phyloP scores from a whole-genome alignment of 441 rosid species.

The Gossypium laxum region DNA sequence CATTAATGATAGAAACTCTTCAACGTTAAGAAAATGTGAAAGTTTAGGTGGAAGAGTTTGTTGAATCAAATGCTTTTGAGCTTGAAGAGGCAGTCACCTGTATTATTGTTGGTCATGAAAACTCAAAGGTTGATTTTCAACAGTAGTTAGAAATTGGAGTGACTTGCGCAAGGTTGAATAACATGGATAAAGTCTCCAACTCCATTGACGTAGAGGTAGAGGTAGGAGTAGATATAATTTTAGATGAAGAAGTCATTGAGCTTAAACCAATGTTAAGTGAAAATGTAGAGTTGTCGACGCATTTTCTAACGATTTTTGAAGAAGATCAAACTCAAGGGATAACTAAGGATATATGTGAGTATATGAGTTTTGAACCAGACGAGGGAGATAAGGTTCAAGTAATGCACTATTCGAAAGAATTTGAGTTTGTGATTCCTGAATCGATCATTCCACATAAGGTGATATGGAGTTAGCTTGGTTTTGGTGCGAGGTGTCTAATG shows the following conservation, averaged over 20 bases:
- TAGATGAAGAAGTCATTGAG: not conserved
- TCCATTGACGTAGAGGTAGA: not conserved
- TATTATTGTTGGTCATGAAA: not conserved
- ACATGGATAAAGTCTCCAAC: not conserved
- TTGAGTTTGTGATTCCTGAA: too few species aligned
- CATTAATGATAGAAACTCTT: not conserved
- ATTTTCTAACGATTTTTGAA: not conserved
- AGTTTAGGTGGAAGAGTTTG: not conserved
- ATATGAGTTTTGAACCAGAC: not conserved
- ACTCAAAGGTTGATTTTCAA: not conserved
- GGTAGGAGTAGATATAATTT: too few species aligned
- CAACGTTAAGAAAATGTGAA: not conserved
- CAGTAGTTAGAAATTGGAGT: not conserved
- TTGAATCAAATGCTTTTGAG: not conserved
- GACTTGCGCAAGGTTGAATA: not conserved
- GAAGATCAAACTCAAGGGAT: too few species aligned
- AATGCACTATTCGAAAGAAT: not conserved
- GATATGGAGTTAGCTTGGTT: too few species aligned
- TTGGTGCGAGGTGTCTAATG: too few species aligned
- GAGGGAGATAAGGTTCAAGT: not conserved
- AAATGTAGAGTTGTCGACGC: not conserved
- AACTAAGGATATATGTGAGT: not conserved
- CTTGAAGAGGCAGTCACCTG: not conserved
- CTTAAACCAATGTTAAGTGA: not conserved
- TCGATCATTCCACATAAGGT: too few species aligned